Conservation (phyloP, 176 grass and related monocot genomes). For the Secale cereale region DNA sequence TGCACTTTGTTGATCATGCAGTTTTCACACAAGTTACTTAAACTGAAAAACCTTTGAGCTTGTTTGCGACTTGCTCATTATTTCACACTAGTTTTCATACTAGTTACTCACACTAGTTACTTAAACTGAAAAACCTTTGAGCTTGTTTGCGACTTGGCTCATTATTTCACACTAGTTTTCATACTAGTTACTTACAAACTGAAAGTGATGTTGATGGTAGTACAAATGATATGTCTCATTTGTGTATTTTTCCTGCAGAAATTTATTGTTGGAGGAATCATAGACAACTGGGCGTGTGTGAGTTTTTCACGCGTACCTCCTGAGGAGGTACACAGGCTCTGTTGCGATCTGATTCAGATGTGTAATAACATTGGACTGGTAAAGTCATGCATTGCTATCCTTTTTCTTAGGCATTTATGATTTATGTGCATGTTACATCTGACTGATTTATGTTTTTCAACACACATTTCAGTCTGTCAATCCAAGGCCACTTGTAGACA, state of each 20-base stretch:
- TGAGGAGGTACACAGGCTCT: slow-evolving; percentile 54
- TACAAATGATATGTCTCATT: neutral
- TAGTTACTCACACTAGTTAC: too few species aligned
- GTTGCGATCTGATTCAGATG: slow-evolving; percentile 52
- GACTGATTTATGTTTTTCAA: neutral
- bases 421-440: neutral
- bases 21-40: neutral
- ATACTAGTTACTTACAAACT: too few species aligned
- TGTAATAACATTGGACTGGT: slow-evolving; percentile 74
- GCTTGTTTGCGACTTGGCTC: neutral
- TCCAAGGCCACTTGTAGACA: slow-evolving; percentile 34
- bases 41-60: neutral
- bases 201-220: too few species aligned
- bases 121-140: neutral
- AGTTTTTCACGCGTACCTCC: slow-evolving; percentile 45
- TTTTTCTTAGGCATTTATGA: neutral
- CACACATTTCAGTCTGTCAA: slow-evolving; percentile 42
- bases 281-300: slow-evolving; percentile 67
- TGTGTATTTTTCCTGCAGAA: slow-evolving; percentile 35
- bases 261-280: slow-evolving; percentile 66
- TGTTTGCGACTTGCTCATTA: neutral
- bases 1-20: too few species aligned
- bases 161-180: too few species aligned
- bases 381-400: neutral
- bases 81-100: too few species aligned